phyloP scores from a whole-genome alignment of 2,329 filamentous ascomycete genomes.

The Clarireedia homoeocarpa region DNA sequence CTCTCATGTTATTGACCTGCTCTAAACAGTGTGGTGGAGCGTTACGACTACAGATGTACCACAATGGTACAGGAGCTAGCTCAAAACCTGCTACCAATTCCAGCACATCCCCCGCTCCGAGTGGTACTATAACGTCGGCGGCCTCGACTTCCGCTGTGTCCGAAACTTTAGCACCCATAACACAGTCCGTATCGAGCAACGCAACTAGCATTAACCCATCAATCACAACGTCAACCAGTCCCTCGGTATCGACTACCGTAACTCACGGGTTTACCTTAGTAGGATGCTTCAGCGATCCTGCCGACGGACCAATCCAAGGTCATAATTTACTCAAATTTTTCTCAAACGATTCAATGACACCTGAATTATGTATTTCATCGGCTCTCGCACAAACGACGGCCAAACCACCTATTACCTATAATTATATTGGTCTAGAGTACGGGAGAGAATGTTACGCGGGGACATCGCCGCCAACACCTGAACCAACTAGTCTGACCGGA shows the following conservation, averaged over 20 bases:
- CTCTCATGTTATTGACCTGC: background rate
- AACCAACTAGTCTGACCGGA: slow-evolving; percentile 9
- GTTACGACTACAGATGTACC: slow-evolving; percentile 18
- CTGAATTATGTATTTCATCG: slow-evolving; percentile 30
- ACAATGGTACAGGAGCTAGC: slow-evolving; percentile 1
- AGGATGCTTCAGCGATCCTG: slow-evolving; percentile 27
- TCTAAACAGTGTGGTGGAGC: slow-evolving; percentile 17
- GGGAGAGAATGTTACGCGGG: slow-evolving; percentile 31
- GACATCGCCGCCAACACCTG: slow-evolving; percentile 15
- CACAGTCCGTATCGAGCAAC: background rate
- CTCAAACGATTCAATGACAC: slow-evolving; percentile 29
- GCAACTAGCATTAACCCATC: background rate
- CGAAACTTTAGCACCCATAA: background rate
- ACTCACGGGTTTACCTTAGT: slow-evolving; percentile 26
- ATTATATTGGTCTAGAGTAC: slow-evolving; percentile 30
- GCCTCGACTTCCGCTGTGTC: background rate
- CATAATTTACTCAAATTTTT: slow-evolving; percentile 29
- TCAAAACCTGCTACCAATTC: background rate
- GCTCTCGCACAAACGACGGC: slow-evolving; percentile 26
- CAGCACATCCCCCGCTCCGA: background rate
- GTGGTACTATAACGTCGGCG: background rate
- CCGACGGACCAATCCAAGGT: slow-evolving; percentile 14
- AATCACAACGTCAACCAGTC: slow-evolving; percentile 5
- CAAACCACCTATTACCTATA: slow-evolving; percentile 23
- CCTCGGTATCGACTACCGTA: slow-evolving; percentile 8